Evolutionary conservation across 495 filamentous ascomycete species (phyloP).

Genomic region (Hypoxylon crocopeplum): DNA sequence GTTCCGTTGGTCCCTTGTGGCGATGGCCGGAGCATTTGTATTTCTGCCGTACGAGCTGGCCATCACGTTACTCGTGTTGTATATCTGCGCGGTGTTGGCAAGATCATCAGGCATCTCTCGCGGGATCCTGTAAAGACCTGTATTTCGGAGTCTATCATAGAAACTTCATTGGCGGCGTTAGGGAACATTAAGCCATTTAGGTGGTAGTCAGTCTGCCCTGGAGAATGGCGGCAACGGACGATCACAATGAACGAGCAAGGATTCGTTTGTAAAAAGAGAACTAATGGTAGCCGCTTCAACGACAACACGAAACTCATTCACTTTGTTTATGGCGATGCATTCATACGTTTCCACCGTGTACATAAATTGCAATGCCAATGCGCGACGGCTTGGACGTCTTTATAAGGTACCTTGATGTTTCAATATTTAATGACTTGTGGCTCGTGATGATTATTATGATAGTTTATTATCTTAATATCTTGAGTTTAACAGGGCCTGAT

Average conservation of each 20-base stretch:
- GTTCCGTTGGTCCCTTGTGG: slow-evolving; percentile 39
- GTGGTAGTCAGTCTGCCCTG: slow-evolving; percentile 23
- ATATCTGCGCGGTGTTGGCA: slow-evolving; percentile 38
- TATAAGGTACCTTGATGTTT: no score
- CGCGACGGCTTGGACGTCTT: no score
- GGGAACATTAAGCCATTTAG: slow-evolving; percentile 30
- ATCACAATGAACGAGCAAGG: slow-evolving; percentile 19
- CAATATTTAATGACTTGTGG: no score
- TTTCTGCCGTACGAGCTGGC: slow-evolving; percentile 37
- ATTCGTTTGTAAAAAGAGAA: slow-evolving; percentile 11
- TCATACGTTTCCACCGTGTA: background rate
- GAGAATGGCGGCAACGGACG: slow-evolving; percentile 8
- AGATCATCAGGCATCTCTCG: slow-evolving; percentile 36
- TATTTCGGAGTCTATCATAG: no score
- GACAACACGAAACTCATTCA: slow-evolving; percentile 26
- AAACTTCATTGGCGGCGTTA: slow-evolving; percentile 42
- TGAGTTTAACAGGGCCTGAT: no score
- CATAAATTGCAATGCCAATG: background rate
- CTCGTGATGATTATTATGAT: no score
- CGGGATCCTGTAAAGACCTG: slow-evolving; percentile 38
- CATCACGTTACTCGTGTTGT: slow-evolving; percentile 40
- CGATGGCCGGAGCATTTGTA: slow-evolving; percentile 35
- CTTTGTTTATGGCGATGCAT: slow-evolving; percentile 1
- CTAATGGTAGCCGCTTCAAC: slow-evolving; percentile 29
- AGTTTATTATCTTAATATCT: background rate